Conservation (phyloP, 2,329 filamentous ascomycete genomes). For the Penicillium sp. region DNA sequence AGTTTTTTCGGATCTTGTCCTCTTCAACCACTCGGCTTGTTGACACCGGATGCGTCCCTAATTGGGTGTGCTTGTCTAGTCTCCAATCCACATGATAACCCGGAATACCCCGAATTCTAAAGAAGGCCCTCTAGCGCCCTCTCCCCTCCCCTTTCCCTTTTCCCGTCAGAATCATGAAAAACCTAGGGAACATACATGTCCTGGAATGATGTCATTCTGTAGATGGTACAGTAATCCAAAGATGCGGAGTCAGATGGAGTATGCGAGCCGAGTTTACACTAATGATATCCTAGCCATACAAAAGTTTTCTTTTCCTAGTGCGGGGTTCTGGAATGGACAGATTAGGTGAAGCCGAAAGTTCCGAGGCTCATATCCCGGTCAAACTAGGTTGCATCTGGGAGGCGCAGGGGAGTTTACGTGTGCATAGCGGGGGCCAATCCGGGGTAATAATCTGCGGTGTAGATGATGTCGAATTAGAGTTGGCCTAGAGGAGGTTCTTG, state of each 20-base stretch:
- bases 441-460: not conserved
- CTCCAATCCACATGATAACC: not conserved
- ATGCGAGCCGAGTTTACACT: not conserved
- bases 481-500: not conserved
- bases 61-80: not conserved
- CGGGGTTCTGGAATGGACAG: not conserved
- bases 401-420: not conserved
- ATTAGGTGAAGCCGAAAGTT: not conserved
- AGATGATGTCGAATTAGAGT: not conserved
- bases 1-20: not conserved
- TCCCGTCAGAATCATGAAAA: not conserved
- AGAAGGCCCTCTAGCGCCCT: not conserved
- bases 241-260: not conserved
- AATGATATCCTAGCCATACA: not conserved
- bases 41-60: too few species aligned
- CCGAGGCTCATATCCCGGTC: not conserved
- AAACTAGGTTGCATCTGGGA: not conserved
- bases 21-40: not conserved
- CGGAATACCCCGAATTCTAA: not conserved
- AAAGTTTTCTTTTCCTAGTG: not conserved
- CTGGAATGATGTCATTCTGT: not conserved
- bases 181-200: not conserved
- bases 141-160: not conserved
- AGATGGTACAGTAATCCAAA: not conserved
- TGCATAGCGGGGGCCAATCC: not conserved